phyloP scores from a whole-genome alignment of 1,284 basidiomycete species.

The Irpex sp. region DNA sequence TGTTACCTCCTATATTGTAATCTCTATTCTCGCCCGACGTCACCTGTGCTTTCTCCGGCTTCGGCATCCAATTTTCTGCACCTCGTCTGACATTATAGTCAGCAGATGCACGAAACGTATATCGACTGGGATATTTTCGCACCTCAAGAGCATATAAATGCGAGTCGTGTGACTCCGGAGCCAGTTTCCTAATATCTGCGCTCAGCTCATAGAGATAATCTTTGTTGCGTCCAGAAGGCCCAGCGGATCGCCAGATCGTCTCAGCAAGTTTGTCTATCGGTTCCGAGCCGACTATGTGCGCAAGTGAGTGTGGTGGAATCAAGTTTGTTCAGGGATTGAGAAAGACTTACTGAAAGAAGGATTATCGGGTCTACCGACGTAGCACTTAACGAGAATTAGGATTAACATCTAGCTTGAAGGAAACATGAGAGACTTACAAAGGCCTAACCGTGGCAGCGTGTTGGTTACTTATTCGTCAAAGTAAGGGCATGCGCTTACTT shows the following conservation, averaged over 20 bases:
- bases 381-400: slow-evolving; percentile 44
- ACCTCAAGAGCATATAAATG: slow-evolving; percentile 76
- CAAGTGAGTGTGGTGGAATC: not conserved
- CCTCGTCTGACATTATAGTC: slow-evolving; percentile 18
- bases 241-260: slow-evolving; percentile 67
- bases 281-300: slow-evolving; percentile 69
- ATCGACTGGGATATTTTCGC: slow-evolving; percentile 15
- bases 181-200: slow-evolving; percentile 60
- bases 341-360: slow-evolving; percentile 69
- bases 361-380: slow-evolving; percentile 74
- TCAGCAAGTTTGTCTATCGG: slow-evolving; percentile 61
- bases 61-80: slow-evolving; percentile 24
- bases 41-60: not conserved
- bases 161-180: slow-evolving; percentile 69
- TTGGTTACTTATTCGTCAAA: too few relatives aligned
- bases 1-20: too few relatives aligned
- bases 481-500: slow-evolving; percentile 35
- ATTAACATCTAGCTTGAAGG: not conserved
- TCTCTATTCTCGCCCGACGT: too few relatives aligned
- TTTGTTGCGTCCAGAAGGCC: slow-evolving; percentile 85
- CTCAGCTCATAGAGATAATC: slow-evolving; percentile 79
- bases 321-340: too few relatives aligned
- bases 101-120: not conserved
- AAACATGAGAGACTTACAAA: slow-evolving; percentile 15
- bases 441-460: slow-evolving; percentile 11